phyloP scores from a whole-genome alignment of 129 eudicot genomes.

The Flaveria robusta region DNA sequence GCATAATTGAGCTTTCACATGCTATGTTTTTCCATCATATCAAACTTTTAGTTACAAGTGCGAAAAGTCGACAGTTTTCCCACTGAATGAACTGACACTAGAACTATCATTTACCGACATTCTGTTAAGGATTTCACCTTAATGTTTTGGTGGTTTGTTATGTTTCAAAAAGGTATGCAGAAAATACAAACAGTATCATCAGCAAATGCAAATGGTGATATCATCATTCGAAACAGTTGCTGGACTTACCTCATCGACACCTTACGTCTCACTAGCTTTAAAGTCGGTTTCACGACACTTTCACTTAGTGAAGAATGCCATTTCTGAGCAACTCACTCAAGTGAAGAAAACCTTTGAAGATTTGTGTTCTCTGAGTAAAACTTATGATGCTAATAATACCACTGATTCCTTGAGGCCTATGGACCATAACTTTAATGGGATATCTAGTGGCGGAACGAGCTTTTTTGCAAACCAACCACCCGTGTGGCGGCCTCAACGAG shows the following conservation, averaged over 20 bases:
- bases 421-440: constrained; percentile 46
- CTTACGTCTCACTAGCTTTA: constrained; percentile 63
- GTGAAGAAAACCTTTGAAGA: constrained; percentile 56
- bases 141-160: constrained; percentile 7
- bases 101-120: not conserved
- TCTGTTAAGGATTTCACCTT: constrained; percentile 1
- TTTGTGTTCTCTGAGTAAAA: constrained; percentile 47
- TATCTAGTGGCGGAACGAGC: constrained; percentile 35
- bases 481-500: constrained; percentile 93
- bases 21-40: constrained; percentile 36
- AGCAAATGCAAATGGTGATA: constrained; percentile 80
- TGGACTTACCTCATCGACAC: constrained; percentile 74
- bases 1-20: constrained; percentile 44
- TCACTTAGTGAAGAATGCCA: constrained; percentile 61
- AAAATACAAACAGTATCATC: constrained; percentile 84
- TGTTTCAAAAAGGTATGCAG: constrained; percentile 56
- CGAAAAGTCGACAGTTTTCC: constrained; percentile 8
- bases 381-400: constrained; percentile 29
- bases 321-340: constrained; percentile 63
- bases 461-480: constrained; percentile 58
- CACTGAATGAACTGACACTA: not conserved
- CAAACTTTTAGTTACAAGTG: constrained; percentile 29
- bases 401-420: constrained; percentile 40
- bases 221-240: constrained; percentile 82
- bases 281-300: constrained; percentile 69